Evolutionary conservation across 2,329 filamentous ascomycete genomes (phyloP).

Genomic region (Botrytis hyacinthi): DNA sequence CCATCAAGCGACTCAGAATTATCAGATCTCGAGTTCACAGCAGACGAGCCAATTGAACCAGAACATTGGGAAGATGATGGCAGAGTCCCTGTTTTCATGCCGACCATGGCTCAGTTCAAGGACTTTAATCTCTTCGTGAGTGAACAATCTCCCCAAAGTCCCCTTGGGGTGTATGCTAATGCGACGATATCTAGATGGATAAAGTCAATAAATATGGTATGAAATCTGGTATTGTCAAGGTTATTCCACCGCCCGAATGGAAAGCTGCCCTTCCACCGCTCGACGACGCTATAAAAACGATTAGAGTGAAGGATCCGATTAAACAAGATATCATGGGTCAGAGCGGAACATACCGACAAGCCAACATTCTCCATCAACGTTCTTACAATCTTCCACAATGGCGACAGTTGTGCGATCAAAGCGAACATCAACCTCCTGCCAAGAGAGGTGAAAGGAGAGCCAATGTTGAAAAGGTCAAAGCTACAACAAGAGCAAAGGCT

Average conservation of each 20-base stretch:
- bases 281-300: slow-evolving; percentile 83
- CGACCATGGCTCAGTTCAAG: slow-evolving; percentile 91
- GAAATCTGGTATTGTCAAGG: slow-evolving; percentile 95
- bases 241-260: slow-evolving; percentile 93
- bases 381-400: slow-evolving; percentile 97
- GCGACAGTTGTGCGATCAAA: slow-evolving; percentile 89
- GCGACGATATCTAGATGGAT: slow-evolving; percentile 53
- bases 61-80: slow-evolving; percentile 73
- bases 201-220: slow-evolving; percentile 92
- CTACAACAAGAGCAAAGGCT: slow-evolving; percentile 37
- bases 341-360: slow-evolving; percentile 92
- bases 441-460: slow-evolving; percentile 78
- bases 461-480: slow-evolving; percentile 36
- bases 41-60: slow-evolving; percentile 73
- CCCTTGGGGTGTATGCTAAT: slow-evolving; percentile 24
- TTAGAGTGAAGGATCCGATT: slow-evolving; percentile 94
- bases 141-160: slow-evolving; percentile 27
- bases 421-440: slow-evolving; percentile 92
- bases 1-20: slow-evolving; percentile 59
- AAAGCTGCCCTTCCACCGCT: slow-evolving; percentile 74
- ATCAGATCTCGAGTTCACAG: slow-evolving; percentile 56
- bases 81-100: slow-evolving; percentile 89
- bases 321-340: slow-evolving; percentile 97
- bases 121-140: slow-evolving; percentile 88
- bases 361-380: slow-evolving; percentile 93